Evolutionary conservation across 2,329 filamentous ascomycete species (phyloP).

Genomic region (Sporothrix brasiliensis): DNA sequence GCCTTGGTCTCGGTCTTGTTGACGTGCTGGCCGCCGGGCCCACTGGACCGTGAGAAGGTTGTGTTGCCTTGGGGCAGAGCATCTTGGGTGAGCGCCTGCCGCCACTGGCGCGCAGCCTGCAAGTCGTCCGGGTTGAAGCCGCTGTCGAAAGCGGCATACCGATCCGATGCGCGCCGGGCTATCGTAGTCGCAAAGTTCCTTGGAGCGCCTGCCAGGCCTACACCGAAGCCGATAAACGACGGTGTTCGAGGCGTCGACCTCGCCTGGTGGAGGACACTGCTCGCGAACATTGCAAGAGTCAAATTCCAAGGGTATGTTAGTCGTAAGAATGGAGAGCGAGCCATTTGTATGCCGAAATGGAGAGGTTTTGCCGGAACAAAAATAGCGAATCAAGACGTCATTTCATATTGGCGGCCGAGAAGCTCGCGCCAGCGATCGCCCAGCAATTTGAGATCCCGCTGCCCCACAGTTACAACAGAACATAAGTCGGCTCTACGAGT

Average conservation of each 20-base stretch:
- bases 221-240: background rate
- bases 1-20: slow-evolving; percentile 68
- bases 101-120: slow-evolving; percentile 57
- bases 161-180: slow-evolving; percentile 35
- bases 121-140: slow-evolving; percentile 55
- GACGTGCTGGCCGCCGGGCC: slow-evolving; percentile 64
- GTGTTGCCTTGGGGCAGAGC: slow-evolving; percentile 57
- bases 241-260: background rate
- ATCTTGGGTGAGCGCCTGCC: slow-evolving; percentile 48
- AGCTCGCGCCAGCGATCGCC: slow-evolving; percentile 5
- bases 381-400: background rate
- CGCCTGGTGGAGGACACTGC: background rate
- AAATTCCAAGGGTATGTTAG: background rate
- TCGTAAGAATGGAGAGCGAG: background rate
- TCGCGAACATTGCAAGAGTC: background rate
- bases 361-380: background rate
- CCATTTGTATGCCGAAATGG: background rate
- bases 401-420: slow-evolving; percentile 12
- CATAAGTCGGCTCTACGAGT: no score
- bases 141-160: slow-evolving; percentile 54
- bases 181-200: background rate
- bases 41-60: slow-evolving; percentile 61
- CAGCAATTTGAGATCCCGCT: slow-evolving; percentile 11
- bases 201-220: no score
- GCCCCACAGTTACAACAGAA: slow-evolving; percentile 1